Evolutionary conservation across 495 filamentous ascomycete genomes (phyloP).

Genomic region (Xylaria castorea): DNA sequence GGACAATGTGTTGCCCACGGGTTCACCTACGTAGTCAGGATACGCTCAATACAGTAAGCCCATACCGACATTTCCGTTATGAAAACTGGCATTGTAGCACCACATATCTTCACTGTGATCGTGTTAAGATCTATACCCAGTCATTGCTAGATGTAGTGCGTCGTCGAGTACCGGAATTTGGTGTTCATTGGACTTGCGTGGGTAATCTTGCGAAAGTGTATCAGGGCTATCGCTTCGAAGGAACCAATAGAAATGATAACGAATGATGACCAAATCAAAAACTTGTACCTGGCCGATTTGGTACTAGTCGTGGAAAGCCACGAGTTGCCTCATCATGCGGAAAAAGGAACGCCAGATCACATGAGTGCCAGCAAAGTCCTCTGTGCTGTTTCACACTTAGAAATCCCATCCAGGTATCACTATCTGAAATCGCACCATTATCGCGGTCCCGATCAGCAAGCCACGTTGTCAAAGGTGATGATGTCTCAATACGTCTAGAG

Average conservation of each 20-base stretch:
- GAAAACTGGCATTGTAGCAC: constrained; percentile 31
- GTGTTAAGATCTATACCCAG: constrained; percentile 29
- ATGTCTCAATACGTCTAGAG: constrained; percentile 37
- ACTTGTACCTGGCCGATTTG: constrained; percentile 13
- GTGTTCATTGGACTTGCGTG: constrained; percentile 28
- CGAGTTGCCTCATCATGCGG: constrained; percentile 24
- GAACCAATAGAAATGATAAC: constrained; percentile 15
- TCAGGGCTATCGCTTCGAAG: constrained; percentile 1
- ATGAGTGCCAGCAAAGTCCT: constrained; percentile 29
- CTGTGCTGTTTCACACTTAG: constrained; percentile 27
- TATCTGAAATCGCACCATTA: constrained; percentile 7
- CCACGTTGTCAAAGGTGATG: constrained; percentile 43
- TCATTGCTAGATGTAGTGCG: constrained; percentile 26
- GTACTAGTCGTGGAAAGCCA: constrained; percentile 22
- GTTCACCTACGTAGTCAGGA: constrained; percentile 17
- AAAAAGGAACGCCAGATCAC: constrained; percentile 24
- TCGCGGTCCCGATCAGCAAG: constrained; percentile 39
- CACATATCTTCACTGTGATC: constrained; percentile 24
- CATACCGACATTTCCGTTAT: constrained; percentile 22
- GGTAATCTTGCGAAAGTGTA: constrained; percentile 1
- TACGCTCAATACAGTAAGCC: constrained; percentile 2
- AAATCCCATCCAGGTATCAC: constrained; percentile 7
- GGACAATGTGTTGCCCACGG: constrained; percentile 13
- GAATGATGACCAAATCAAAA: constrained; percentile 11
- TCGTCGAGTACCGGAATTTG: constrained; percentile 27